These are phyloP conservation scores for Melastoma candidum DNA, from an alignment of 441 rosid species.

Conservation along the genomic window DNA sequence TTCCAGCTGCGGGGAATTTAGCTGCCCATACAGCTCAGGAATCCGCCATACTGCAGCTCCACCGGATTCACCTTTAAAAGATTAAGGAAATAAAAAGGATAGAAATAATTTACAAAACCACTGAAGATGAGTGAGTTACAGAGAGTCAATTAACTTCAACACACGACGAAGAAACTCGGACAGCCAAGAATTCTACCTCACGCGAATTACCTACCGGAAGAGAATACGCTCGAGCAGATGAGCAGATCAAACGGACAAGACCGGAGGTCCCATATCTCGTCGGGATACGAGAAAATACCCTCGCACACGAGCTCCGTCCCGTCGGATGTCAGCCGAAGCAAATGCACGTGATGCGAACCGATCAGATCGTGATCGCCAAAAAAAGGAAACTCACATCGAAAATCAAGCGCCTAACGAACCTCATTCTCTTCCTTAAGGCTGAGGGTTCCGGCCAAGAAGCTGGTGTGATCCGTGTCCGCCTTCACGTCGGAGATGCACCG, in stretches of 20 bases:
- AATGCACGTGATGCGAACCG: conserved; percentile 53
- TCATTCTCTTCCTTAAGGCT: conserved; percentile 84
- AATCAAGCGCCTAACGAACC: conserved; percentile 23
- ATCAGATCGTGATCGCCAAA: conserved; percentile 8
- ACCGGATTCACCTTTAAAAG: conserved; percentile 52
- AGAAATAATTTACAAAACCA: no score
- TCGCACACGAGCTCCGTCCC: conserved; percentile 86
- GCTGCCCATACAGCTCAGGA: conserved; percentile 83
- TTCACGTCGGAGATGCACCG: conserved; percentile 86
- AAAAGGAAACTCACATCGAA: background rate
- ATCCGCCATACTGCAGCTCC: conserved; percentile 96
- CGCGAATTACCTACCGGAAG: conserved; percentile 39
- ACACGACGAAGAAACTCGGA: no score
- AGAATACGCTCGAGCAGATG: conserved; percentile 76
- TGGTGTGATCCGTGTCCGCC: conserved; percentile 83
- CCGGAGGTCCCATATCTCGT: conserved; percentile 87
- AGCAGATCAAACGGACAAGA: conserved; percentile 92
- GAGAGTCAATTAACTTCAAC: no score
- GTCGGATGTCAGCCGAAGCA: conserved; percentile 72
- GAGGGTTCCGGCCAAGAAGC: conserved; percentile 86
- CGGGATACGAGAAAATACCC: conserved; percentile 81
- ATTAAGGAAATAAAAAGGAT: conserved; percentile 5
- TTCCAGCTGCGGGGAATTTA: conserved; percentile 79
- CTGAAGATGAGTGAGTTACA: no score
- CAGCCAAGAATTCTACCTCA: background rate